Base-by-base conservation (phyloP, 371 early-diverging fungal genomes). In the Lichtheimia ornata region DNA sequence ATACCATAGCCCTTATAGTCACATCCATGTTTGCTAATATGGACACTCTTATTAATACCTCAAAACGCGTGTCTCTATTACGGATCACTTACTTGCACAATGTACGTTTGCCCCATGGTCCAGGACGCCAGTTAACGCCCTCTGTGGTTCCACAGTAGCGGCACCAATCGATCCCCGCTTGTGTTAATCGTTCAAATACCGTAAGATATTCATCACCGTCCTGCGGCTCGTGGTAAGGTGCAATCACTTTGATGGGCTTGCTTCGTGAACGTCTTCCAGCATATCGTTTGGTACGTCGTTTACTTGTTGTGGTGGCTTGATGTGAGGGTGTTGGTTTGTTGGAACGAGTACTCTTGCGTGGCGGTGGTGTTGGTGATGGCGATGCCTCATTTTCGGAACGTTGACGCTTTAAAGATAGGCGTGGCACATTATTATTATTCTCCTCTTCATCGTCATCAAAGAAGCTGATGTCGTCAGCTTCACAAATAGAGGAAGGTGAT, bases 71-170 rank as follows among this genome's bases (percentile, higher is more conserved):
- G 17, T 18, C 17, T 18, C 12, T n/a, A 45, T 15, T 3, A 45
- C 15, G 5, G 15, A n/a, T 18, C 12, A 65, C 71, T 63, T 70
- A 84, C 84, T 90, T 90, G 88, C 90, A 90, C 52, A 90, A 72
- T 15, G 90, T 89, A 52, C 87, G 77, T 70, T 89, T 88, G 24
- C 90, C 90, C 90, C 90, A 90, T 43, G 90, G 90, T 0, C 90
- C 90, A 4, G 89, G 90, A 50, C 90, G 84, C 87, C 89, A 90
- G 69, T 89, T 89, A 41, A 87, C 84, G 11, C 82, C 83, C 65
- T 89, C 85, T 6, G 90, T 90, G 6, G 87, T 88, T 40, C 90
- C 90, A 66, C 90, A 90, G 65, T 90, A 90, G 52, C 90, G 78
- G 66, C 90, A 90, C 90, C 90, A 90, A 70, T 88, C 81, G 35